Base-by-base conservation (phyloP, 176 grass and related monocot species). In the Oryza longistaminata region DNA sequence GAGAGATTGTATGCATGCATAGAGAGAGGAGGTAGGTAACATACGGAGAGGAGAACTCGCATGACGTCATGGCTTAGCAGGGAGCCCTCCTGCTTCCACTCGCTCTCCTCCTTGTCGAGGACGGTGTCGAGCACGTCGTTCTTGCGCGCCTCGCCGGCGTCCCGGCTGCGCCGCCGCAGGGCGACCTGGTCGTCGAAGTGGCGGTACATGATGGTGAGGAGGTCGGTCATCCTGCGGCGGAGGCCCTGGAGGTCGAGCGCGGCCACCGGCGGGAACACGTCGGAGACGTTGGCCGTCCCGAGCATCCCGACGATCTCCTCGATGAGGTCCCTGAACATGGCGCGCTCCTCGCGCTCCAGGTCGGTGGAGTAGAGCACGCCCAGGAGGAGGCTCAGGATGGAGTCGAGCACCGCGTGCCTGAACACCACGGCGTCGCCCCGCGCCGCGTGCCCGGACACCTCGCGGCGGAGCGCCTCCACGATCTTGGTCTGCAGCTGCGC, bases 181-280 rank as follows among this genome's bases (percentile, higher is more conserved):
- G 84, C 86, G 3, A 91, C 81, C 48, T 82, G 85, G 11, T 88
- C 76, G 50, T 91, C 81, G 46, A 70, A 91, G 81, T 29, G 72
- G 8, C 71, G 39, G 66, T 78, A 31, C 43, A 91, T 39, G 26
- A 65, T 40, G 62, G 11, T 39, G 50, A 82, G 25, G 73, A 77
- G 35, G 2, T 7, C 5, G 1, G 24, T 7, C 11, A 60, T 9
- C 25, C 68, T 81, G 49, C 43, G 68, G 16, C 68, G 68, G 33
- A 70, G 8, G 40, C 85, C 90, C 68, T 88, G 90, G 7, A 80
- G 85, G 55, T 91, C 90, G 6, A 88, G 11, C 35, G 26, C 64
- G 45, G 82, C 27, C 50, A 91, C 35, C 9, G 80, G 8, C 6
- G 90, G 90, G 64, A 88, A 82, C 31, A 85, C 85, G 83, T 91